Evolutionary conservation across 768 basidiomycete genomes (phyloP).

Genomic region (Tricholomella constricta): DNA sequence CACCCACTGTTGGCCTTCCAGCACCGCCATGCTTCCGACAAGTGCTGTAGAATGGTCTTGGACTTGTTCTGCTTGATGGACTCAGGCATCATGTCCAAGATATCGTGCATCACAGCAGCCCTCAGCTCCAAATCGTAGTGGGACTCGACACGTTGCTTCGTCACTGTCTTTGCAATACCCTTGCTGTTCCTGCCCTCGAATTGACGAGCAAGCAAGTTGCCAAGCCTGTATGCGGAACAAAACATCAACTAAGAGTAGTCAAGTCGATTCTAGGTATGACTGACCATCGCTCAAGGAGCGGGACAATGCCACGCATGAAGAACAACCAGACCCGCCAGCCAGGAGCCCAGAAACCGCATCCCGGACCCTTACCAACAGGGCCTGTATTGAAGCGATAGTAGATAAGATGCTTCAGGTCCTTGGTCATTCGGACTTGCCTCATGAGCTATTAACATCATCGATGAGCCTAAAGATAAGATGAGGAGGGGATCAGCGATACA

Average conservation of each 20-base stretch:
- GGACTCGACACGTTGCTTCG: slow-evolving; percentile 98
- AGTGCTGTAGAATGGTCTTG: slow-evolving; percentile 98
- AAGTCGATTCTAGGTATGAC: slow-evolving; percentile 11
- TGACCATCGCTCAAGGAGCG: slow-evolving; percentile 92
- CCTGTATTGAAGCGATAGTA: slow-evolving; percentile 99
- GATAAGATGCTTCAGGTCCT: slow-evolving; percentile 97
- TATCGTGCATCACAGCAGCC: slow-evolving; percentile 99
- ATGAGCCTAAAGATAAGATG: slow-evolving; percentile 6
- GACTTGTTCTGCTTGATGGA: slow-evolving; percentile 99
- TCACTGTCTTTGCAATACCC: slow-evolving; percentile 96
- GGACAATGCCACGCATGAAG: slow-evolving; percentile 99
- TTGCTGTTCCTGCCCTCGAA: slow-evolving; percentile 98
- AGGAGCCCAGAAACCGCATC: slow-evolving; percentile 99
- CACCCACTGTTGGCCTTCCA: slow-evolving; percentile 90
- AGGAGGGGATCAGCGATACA: slow-evolving; percentile 14
- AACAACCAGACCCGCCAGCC: slow-evolving; percentile 99
- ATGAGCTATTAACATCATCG: slow-evolving; percentile 61
- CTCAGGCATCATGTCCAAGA: slow-evolving; percentile 99
- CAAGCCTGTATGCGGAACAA: slow-evolving; percentile 53
- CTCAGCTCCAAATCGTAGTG: slow-evolving; percentile 97
- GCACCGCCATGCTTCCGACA: slow-evolving; percentile 98
- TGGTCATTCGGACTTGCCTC: slow-evolving; percentile 99
- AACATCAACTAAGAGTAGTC: background rate
- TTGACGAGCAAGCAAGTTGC: slow-evolving; percentile 95
- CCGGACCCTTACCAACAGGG: slow-evolving; percentile 98